Percentiles rank a stretch among this genome's conserved stretches.
Evolutionary conservation across 768 basidiomycete species (phyloP).

Genomic region (Chalciporus piperatus): DNA sequence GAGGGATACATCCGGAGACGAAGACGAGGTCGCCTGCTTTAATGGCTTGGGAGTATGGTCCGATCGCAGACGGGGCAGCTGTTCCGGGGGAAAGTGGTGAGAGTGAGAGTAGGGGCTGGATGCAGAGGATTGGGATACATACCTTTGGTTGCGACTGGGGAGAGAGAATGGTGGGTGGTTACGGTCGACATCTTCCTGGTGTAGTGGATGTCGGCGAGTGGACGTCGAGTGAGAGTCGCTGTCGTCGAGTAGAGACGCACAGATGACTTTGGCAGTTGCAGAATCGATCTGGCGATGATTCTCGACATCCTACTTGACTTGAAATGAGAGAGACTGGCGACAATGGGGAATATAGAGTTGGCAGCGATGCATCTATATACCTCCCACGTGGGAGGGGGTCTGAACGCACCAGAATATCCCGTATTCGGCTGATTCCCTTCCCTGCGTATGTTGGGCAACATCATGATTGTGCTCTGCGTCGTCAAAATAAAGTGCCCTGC

Average conservation of each 20-base stretch:
- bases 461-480: too few relatives aligned
- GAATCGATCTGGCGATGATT: neutral
- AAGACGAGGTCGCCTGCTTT: conserved; percentile 84
- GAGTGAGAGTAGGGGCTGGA: conserved; percentile 89
- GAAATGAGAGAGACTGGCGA: too few relatives aligned
- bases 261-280: neutral
- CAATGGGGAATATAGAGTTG: too few relatives aligned
- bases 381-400: too few relatives aligned
- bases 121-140: conserved; percentile 57
- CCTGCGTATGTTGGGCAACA: too few relatives aligned
- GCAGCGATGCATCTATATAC: too few relatives aligned
- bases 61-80: conserved; percentile 77
- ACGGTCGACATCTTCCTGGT: neutral
- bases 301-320: neutral
- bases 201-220: neutral
- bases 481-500: too few relatives aligned
- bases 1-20: conserved; percentile 70
- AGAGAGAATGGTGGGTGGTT: neutral
- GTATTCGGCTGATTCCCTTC: too few relatives aligned
- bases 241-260: neutral
- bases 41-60: conserved; percentile 88
- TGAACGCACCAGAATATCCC: too few relatives aligned
- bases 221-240: neutral
- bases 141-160: conserved; percentile 38
- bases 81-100: conserved; percentile 36